A percentile compares a stretch with the other conserved stretches of the same genome.
phyloP scores from a whole-genome alignment of 2,329 filamentous ascomycete species.

The Aspergillus oerlinghausenensis region DNA sequence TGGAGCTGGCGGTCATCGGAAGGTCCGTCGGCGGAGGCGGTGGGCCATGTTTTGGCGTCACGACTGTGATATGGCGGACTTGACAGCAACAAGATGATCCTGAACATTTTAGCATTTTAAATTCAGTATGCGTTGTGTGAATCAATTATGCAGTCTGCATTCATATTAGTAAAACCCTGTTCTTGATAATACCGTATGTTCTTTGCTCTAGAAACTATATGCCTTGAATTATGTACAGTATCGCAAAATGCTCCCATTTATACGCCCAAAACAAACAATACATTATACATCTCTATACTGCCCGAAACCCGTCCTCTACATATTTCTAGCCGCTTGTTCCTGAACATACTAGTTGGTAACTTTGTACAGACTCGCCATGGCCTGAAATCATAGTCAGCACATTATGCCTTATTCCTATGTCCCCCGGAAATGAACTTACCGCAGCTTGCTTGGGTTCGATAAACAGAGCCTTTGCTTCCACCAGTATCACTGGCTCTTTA shows the following conservation, averaged over 20 bases:
- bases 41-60: not conserved
- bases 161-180: not conserved
- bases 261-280: constrained; percentile 4
- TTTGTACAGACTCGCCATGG: constrained; percentile 23
- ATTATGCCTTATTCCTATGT: not conserved
- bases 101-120: not conserved
- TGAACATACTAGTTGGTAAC: constrained; percentile 8
- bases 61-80: not conserved
- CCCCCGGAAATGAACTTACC: constrained; percentile 47
- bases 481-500: constrained; percentile 63
- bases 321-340: not conserved
- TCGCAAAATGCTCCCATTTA: constrained; percentile 1
- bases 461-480: constrained; percentile 81
- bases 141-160: not conserved
- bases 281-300: not conserved
- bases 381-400: constrained; percentile 9
- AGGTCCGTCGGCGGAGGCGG: not conserved
- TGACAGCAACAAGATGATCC: not conserved
- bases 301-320: not conserved
- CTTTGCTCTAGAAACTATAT: not conserved
- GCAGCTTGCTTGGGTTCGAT: constrained; percentile 80
- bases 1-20: not conserved
- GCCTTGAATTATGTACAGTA: constrained; percentile 1
- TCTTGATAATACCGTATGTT: not conserved
- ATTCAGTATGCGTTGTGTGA: not conserved